These are phyloP conservation scores for Claviceps quebecensis DNA, from an alignment of 2,329 filamentous ascomycete species.

Conservation along the genomic window DNA sequence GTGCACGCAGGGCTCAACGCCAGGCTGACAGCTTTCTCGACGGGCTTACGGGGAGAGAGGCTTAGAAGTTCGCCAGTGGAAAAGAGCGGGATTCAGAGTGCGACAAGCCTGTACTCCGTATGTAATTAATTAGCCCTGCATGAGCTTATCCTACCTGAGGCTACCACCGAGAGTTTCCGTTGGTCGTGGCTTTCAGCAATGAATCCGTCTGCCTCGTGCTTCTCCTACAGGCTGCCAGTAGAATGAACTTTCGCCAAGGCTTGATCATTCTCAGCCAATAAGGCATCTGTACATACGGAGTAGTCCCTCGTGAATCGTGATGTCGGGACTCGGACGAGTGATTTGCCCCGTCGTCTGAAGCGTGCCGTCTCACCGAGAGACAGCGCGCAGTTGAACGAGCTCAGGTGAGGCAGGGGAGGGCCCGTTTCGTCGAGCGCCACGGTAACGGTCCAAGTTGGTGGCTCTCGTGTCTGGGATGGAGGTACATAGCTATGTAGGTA, in stretches of 20 bases:
- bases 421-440: too few species aligned
- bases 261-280: too few species aligned
- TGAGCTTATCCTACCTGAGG: neutral
- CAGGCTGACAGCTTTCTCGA: slow-evolving; percentile 62
- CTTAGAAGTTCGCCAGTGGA: neutral
- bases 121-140: neutral
- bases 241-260: neutral
- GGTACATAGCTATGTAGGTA: neutral
- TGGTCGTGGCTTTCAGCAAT: neutral
- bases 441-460: too few species aligned
- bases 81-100: neutral
- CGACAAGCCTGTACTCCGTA: neutral
- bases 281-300: too few species aligned
- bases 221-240: neutral
- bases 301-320: too few species aligned
- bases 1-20: slow-evolving; percentile 46
- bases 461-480: neutral
- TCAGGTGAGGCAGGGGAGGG: too few species aligned
- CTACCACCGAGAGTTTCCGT: neutral
- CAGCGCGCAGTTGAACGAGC: too few species aligned
- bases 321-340: too few species aligned
- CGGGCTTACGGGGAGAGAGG: slow-evolving; percentile 24
- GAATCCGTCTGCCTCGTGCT: neutral
- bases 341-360: too few species aligned
- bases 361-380: too few species aligned